phyloP scores from a whole-genome alignment of 345 rosid species.

The Eucalyptus coolabah region DNA sequence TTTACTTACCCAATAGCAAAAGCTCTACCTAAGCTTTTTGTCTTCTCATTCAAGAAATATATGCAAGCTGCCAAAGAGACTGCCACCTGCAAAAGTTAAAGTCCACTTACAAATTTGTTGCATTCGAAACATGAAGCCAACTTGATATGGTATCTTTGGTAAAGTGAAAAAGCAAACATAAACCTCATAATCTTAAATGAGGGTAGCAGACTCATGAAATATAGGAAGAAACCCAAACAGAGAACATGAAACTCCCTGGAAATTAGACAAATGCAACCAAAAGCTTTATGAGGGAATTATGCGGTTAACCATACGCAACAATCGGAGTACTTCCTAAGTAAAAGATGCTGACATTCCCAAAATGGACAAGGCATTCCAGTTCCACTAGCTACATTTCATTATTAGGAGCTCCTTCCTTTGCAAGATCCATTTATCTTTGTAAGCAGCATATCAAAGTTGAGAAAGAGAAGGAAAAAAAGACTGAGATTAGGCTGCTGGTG shows the following conservation, averaged over 20 bases:
- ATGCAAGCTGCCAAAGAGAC: constrained; percentile 94
- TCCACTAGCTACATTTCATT: neutral
- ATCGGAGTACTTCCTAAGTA: neutral
- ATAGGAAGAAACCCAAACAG: neutral
- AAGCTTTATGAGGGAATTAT: neutral
- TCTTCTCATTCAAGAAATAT: constrained; percentile 87
- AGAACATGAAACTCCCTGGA: neutral
- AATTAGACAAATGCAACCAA: neutral
- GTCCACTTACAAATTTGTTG: neutral
- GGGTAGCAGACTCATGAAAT: neutral
- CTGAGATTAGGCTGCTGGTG: neutral
- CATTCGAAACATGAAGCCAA: neutral
- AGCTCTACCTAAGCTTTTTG: constrained; percentile 84
- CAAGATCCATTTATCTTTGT: neutral
- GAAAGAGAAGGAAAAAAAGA: neutral
- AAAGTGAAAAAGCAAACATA: neutral
- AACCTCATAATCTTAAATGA: neutral
- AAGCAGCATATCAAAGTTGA: neutral
- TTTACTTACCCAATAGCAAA: constrained; percentile 47
- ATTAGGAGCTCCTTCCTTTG: neutral
- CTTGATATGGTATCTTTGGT: neutral
- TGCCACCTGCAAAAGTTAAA: constrained; percentile 47
- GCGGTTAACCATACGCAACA: neutral
- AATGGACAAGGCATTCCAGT: neutral
- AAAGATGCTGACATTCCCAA: neutral